A percentile compares a stretch with the other conserved stretches of the same genome.
These are phyloP conservation scores for Xylaria venustula DNA, from an alignment of 495 filamentous ascomycete genomes.

Conservation along the genomic window DNA sequence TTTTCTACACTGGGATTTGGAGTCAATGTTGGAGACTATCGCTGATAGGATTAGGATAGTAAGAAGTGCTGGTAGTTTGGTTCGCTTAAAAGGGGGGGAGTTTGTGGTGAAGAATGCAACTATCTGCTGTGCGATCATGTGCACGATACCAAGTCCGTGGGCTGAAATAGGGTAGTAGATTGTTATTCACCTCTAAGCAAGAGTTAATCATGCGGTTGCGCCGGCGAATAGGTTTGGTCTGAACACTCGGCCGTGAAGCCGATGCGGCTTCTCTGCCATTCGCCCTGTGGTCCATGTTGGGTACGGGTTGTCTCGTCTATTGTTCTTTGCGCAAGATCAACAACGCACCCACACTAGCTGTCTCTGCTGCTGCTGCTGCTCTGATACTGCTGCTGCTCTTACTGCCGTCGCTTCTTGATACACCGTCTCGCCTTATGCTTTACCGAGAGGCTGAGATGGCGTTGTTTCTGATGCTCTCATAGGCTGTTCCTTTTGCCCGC, in stretches of 20 bases:
- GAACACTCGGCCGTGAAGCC: slow-evolving; percentile 19
- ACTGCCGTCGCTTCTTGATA: not conserved
- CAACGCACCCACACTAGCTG: not conserved
- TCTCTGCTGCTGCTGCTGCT: too few species aligned
- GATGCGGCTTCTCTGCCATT: slow-evolving; percentile 22
- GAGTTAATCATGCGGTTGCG: slow-evolving; percentile 68
- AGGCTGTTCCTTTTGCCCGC: not conserved
- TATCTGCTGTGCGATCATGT: not conserved
- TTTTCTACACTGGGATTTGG: slow-evolving; percentile 56
- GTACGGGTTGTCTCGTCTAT: not conserved
- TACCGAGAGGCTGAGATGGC: not conserved
- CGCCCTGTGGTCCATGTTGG: slow-evolving; percentile 8
- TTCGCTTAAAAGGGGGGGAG: not conserved
- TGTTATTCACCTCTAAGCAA: slow-evolving; percentile 46
- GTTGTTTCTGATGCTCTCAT: slow-evolving; percentile 1
- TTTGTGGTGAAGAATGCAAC: not conserved
- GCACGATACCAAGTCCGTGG: not conserved
- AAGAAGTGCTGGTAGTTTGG: not conserved
- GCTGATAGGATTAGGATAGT: not conserved
- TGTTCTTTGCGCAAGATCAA: not conserved
- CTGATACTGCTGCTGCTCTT: not conserved
- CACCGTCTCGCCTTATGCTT: not conserved
- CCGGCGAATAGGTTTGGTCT: slow-evolving; percentile 52
- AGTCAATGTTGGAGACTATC: not conserved
- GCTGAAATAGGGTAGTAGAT: not conserved